phyloP scores from a whole-genome alignment of 2,329 filamentous ascomycete genomes.

The Xylariaceae sp. region DNA sequence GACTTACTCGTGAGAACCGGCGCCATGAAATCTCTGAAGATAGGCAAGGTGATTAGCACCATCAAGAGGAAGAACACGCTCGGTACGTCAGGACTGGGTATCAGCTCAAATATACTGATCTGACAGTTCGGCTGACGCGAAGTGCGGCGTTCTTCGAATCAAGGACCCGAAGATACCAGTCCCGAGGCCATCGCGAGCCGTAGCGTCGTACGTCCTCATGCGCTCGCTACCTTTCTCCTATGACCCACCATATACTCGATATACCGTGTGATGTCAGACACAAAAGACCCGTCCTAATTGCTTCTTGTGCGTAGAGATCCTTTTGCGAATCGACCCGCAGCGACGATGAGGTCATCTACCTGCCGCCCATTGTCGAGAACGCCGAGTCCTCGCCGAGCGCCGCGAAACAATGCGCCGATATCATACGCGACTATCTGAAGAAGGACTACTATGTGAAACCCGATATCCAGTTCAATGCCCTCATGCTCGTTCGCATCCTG shows the following conservation, averaged over 20 bases:
- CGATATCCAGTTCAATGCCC: slow-evolving; percentile 85
- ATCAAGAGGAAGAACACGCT: slow-evolving; percentile 46
- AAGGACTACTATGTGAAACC: slow-evolving; percentile 61
- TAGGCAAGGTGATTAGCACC: slow-evolving; percentile 53
- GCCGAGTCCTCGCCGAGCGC: slow-evolving; percentile 88
- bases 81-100: slow-evolving; percentile 16
- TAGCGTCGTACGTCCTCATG: slow-evolving; percentile 54
- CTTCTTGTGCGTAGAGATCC: slow-evolving; percentile 50
- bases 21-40: slow-evolving; percentile 46
- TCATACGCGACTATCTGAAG: slow-evolving; percentile 77
- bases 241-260: slow-evolving; percentile 1
- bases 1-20: not conserved
- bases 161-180: slow-evolving; percentile 42
- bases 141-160: not conserved
- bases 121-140: slow-evolving; percentile 7
- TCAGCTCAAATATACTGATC: not conserved
- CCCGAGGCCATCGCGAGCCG: slow-evolving; percentile 62
- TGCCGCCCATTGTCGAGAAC: slow-evolving; percentile 88
- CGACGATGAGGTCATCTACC: slow-evolving; percentile 86
- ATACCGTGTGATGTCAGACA: not conserved
- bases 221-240: slow-evolving; percentile 3
- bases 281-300: slow-evolving; percentile 16
- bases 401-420: slow-evolving; percentile 71
- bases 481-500: slow-evolving; percentile 92
- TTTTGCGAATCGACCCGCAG: slow-evolving; percentile 72